Evolutionary conservation across 208 protist genomes (phyloP).

Genomic region (Endotrypanum monterogeii): DNA sequence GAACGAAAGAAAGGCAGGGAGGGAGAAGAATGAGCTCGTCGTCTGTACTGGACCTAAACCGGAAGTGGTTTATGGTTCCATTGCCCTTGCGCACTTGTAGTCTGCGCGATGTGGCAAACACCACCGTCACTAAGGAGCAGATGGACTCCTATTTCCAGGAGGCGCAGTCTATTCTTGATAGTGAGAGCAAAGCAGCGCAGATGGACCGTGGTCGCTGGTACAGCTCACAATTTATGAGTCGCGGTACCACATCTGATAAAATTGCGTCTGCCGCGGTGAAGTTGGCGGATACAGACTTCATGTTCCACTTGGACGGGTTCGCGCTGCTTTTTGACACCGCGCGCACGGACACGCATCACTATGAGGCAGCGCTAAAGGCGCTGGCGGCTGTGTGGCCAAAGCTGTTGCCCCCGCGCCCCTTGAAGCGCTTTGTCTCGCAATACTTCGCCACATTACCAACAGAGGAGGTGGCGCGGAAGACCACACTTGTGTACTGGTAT

Average conservation of each 20-base stretch:
- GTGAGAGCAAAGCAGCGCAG: slow-evolving; percentile 57
- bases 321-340: slow-evolving; percentile 90
- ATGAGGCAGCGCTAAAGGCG: slow-evolving; percentile 89
- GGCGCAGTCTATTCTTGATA: slow-evolving; percentile 74
- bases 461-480: slow-evolving; percentile 54
- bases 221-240: slow-evolving; percentile 84
- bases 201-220: slow-evolving; percentile 86
- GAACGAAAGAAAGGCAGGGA: slow-evolving; percentile 3
- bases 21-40: slow-evolving; percentile 17
- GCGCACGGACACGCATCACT: slow-evolving; percentile 89
- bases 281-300: slow-evolving; percentile 90
- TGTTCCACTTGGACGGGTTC: slow-evolving; percentile 92
- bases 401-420: slow-evolving; percentile 78
- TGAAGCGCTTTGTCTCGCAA: slow-evolving; percentile 89
- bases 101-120: slow-evolving; percentile 87
- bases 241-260: slow-evolving; percentile 87
- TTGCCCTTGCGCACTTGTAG: slow-evolving; percentile 81
- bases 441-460: slow-evolving; percentile 91
- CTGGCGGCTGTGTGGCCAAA: slow-evolving; percentile 88
- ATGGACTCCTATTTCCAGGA: slow-evolving; percentile 85
- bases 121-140: slow-evolving; percentile 70
- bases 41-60: slow-evolving; percentile 71
- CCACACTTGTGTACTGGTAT: slow-evolving; percentile 90
- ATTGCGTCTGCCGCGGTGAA: slow-evolving; percentile 90
- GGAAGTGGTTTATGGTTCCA: slow-evolving; percentile 77